These are phyloP conservation scores for Pythium rhizo-oryzae DNA, from an alignment of 352 stramenopile genomes.

Conservation along the genomic window DNA sequence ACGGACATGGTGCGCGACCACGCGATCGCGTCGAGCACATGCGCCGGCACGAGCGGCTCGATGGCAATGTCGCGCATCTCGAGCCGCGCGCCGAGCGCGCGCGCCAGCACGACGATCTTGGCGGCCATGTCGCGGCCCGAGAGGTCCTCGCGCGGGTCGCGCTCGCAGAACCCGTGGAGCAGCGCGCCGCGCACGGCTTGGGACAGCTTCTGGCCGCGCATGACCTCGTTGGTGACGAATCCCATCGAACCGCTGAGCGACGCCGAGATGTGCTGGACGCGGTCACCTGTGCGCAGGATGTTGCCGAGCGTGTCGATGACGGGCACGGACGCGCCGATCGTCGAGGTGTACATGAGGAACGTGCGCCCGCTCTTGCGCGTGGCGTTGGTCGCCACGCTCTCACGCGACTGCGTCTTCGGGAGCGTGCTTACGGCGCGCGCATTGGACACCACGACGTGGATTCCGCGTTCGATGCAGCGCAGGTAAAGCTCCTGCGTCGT, in stretches of 20 bases:
- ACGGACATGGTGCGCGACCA: slow-evolving; percentile 52
- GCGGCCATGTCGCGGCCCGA: slow-evolving; percentile 62
- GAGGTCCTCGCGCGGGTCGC: slow-evolving; percentile 71
- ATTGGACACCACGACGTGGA: slow-evolving; percentile 77
- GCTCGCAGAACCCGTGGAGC: slow-evolving; percentile 64
- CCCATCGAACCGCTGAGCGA: slow-evolving; percentile 77
- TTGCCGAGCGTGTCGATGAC: slow-evolving; percentile 78
- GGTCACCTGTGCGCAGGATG: slow-evolving; percentile 73
- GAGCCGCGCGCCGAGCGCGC: slow-evolving; percentile 62
- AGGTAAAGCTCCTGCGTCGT: slow-evolving; percentile 58
- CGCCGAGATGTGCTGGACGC: slow-evolving; percentile 55
- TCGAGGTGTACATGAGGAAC: slow-evolving; percentile 85
- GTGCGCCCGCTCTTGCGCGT: slow-evolving; percentile 40
- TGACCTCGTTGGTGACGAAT: slow-evolving; percentile 73
- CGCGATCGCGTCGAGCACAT: slow-evolving; percentile 43
- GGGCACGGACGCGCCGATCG: slow-evolving; percentile 67
- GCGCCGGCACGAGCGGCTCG: slow-evolving; percentile 50
- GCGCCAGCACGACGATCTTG: slow-evolving; percentile 73
- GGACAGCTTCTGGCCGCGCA: slow-evolving; percentile 68
- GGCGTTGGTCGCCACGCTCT: slow-evolving; percentile 49
- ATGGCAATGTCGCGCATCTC: slow-evolving; percentile 46
- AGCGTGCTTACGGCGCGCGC: slow-evolving; percentile 56
- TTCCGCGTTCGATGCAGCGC: slow-evolving; percentile 64
- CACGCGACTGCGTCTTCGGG: slow-evolving; percentile 53
- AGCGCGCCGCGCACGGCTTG: slow-evolving; percentile 54